Evolutionary conservation across 495 filamentous ascomycete species (phyloP).

Genomic region (Parmelia sp.): DNA sequence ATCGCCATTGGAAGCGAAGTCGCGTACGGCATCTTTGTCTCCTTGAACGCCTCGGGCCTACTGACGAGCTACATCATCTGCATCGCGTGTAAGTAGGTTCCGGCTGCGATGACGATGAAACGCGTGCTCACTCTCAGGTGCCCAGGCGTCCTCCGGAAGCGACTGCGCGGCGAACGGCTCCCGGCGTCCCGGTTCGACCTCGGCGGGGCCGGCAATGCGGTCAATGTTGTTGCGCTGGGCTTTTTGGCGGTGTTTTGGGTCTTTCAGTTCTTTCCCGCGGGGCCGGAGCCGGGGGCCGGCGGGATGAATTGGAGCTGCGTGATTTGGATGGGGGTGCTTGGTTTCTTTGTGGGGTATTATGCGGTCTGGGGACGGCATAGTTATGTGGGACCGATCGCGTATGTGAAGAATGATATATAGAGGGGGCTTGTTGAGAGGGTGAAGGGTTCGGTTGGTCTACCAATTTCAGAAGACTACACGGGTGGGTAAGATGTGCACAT

Average conservation of each 20-base stretch:
- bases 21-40: conserved; percentile 36
- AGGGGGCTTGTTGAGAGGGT: too few species aligned
- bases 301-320: conserved; percentile 33
- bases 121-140: conserved; percentile 9
- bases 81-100: conserved; percentile 35
- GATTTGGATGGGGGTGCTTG: conserved; percentile 25
- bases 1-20: conserved; percentile 33
- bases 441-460: too few species aligned
- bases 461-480: too few species aligned
- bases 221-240: conserved; percentile 36
- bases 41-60: conserved; percentile 33
- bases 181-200: conserved; percentile 38
- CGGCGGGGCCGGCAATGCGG: conserved; percentile 32
- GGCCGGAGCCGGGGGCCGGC: conserved; percentile 27
- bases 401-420: conserved; percentile 18
- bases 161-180: conserved; percentile 29
- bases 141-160: conserved; percentile 25
- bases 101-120: conserved; percentile 17
- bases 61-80: conserved; percentile 34
- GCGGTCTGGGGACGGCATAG: conserved; percentile 26
- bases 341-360: conserved; percentile 29
- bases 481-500: too few species aligned
- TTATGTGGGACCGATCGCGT: conserved; percentile 24
- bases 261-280: conserved; percentile 38
- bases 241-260: conserved; percentile 36